These are phyloP conservation scores for Blepharisma japonicum DNA, from an alignment of 73 alveolate species.

Conservation along the genomic window DNA sequence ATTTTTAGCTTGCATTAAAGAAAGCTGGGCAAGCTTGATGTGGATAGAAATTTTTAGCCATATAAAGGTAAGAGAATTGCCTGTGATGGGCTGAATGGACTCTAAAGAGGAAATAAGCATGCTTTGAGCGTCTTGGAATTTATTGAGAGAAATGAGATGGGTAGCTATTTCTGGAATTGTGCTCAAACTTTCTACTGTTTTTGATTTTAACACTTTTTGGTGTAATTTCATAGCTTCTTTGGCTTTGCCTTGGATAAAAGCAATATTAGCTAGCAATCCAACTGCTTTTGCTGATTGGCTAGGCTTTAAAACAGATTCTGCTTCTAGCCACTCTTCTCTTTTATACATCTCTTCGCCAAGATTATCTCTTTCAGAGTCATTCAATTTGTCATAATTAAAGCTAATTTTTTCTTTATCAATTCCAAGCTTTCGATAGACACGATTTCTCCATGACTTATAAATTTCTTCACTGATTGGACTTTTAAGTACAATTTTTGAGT, in stretches of 20 bases:
- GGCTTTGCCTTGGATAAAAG: constrained; percentile 80
- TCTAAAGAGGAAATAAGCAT: constrained; percentile 41
- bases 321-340: constrained; percentile 72
- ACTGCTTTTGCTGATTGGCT: constrained; percentile 71
- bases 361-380: constrained; percentile 70
- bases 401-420: constrained; percentile 68
- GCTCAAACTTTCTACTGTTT: constrained; percentile 34
- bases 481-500: constrained; percentile 58
- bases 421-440: constrained; percentile 53
- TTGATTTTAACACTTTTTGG: constrained; percentile 39
- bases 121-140: constrained; percentile 43
- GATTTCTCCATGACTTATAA: constrained; percentile 65
- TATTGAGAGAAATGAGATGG: constrained; percentile 29
- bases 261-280: constrained; percentile 63
- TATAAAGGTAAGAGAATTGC: constrained; percentile 31
- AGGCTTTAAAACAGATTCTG: constrained; percentile 72
- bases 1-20: background rate
- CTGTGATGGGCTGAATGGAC: constrained; percentile 34
- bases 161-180: constrained; percentile 37
- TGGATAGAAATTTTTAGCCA: constrained; percentile 24
- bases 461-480: constrained; percentile 62
- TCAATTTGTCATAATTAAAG: constrained; percentile 54
- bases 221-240: constrained; percentile 56
- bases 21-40: background rate
- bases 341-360: constrained; percentile 74